These are phyloP conservation scores for Aspergillus campestris DNA, from an alignment of 495 filamentous ascomycete species.

Conservation along the genomic window DNA sequence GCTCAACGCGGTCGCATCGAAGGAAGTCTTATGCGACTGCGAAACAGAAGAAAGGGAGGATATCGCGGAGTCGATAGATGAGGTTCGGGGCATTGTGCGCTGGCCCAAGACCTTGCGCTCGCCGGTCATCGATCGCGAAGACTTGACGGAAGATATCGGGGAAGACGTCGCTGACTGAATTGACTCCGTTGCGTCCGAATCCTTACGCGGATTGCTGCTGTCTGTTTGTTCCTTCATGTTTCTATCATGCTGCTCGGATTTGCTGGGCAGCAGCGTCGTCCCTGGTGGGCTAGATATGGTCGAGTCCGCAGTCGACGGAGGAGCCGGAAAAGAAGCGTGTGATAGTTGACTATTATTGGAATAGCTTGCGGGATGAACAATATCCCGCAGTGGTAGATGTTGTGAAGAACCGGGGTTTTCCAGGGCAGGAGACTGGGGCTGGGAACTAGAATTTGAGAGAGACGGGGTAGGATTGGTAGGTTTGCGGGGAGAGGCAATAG, in stretches of 20 bases:
- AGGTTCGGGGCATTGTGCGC: constrained; percentile 61
- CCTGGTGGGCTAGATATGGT: constrained; percentile 9
- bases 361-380: constrained; percentile 15
- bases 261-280: constrained; percentile 1
- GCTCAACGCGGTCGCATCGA: constrained; percentile 43
- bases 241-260: constrained; percentile 11
- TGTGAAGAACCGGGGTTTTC: constrained; percentile 21
- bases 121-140: constrained; percentile 21
- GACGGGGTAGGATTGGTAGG: constrained; percentile 16
- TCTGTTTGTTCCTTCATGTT: constrained; percentile 13
- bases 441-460: constrained; percentile 28
- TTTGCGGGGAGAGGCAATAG: constrained; percentile 22
- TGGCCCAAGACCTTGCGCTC: constrained; percentile 21
- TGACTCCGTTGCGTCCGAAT: constrained; percentile 18
- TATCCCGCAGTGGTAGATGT: constrained; percentile 11
- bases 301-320: constrained; percentile 18
- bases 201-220: constrained; percentile 16
- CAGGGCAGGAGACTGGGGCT: constrained; percentile 15
- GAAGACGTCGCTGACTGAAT: constrained; percentile 27
- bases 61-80: constrained; percentile 91
- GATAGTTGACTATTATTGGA: constrained; percentile 18
- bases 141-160: constrained; percentile 22
- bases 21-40: constrained; percentile 55
- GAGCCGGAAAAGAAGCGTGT: constrained; percentile 27
- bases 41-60: constrained; percentile 71